Conservation (phyloP, 2,329 filamentous ascomycete species). For the Cadophora luteo-olivacea region DNA sequence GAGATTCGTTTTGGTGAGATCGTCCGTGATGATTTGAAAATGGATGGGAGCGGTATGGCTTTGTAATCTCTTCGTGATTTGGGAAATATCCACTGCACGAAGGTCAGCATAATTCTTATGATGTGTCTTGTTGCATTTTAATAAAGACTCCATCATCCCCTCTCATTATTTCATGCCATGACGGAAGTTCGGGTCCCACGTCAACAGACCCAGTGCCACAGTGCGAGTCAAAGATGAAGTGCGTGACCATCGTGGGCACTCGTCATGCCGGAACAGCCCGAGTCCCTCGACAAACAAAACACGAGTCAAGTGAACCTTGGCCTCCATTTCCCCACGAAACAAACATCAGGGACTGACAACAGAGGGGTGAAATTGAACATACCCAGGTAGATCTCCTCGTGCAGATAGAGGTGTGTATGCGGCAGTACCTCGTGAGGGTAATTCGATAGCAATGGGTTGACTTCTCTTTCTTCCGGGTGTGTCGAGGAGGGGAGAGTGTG, state of each 20-base stretch:
- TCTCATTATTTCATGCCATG: neutral
- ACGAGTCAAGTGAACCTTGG: constrained; percentile 11
- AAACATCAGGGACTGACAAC: neutral
- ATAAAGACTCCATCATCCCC: neutral
- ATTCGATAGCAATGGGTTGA: constrained; percentile 59
- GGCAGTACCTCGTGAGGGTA: constrained; percentile 50
- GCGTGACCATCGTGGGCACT: constrained; percentile 5
- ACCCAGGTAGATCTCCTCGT: constrained; percentile 65
- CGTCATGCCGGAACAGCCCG: neutral
- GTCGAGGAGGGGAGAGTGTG: constrained; percentile 17
- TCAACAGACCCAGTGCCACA: neutral
- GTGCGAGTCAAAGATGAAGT: neutral
- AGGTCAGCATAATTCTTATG: constrained; percentile 2
- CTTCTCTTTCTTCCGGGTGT: constrained; percentile 45
- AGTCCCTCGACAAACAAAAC: neutral
- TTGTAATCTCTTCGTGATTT: constrained; percentile 58
- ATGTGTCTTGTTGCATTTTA: neutral
- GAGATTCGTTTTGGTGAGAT: constrained; percentile 37
- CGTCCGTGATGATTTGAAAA: constrained; percentile 38
- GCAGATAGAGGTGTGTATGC: constrained; percentile 56
- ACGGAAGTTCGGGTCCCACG: neutral
- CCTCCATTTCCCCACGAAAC: constrained; percentile 13
- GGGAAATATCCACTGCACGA: constrained; percentile 63
- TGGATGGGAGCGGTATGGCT: constrained; percentile 39
- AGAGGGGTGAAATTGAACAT: constrained; percentile 43